Conservation (phyloP, 805 yeast species). For the Priceomyces medius region DNA sequence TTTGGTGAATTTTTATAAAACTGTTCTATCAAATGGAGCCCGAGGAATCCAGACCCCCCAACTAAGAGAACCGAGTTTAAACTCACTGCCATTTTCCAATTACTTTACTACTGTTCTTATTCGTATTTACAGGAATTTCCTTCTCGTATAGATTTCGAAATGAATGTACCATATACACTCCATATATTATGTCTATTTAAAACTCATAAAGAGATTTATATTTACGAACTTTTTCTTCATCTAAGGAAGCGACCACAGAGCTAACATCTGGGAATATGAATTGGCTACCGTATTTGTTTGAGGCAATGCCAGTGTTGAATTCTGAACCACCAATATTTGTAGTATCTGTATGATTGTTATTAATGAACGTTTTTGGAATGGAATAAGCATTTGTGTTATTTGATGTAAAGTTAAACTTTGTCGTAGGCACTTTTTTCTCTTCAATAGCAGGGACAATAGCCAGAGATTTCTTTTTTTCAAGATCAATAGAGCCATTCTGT, state of each 20-base stretch:
- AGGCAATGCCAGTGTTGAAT: background rate
- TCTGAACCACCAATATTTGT: background rate
- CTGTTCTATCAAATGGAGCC: slow-evolving; percentile 86
- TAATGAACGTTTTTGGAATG: background rate
- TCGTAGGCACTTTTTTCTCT: background rate
- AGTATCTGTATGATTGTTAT: background rate
- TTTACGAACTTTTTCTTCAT: slow-evolving; percentile 24
- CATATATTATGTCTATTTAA: slow-evolving; percentile 7
- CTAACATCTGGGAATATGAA: slow-evolving; percentile 24
- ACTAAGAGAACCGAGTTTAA: slow-evolving; percentile 68
- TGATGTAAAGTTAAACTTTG: background rate
- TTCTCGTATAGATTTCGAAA: background rate
- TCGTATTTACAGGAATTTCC: background rate
- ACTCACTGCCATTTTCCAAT: slow-evolving; percentile 6
- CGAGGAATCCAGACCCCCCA: slow-evolving; percentile 97
- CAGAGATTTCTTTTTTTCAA: background rate
- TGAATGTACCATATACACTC: background rate
- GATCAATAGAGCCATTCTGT: background rate
- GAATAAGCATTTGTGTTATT: background rate
- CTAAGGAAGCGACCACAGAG: slow-evolving; percentile 17
- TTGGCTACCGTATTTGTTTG: background rate
- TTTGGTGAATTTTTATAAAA: slow-evolving; percentile 64
- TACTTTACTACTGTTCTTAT: background rate
- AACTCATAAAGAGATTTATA: slow-evolving; percentile 28
- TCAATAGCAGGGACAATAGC: background rate